Conservation (phyloP, 2,329 filamentous ascomycete genomes). For the Tolypocladium sp. region DNA sequence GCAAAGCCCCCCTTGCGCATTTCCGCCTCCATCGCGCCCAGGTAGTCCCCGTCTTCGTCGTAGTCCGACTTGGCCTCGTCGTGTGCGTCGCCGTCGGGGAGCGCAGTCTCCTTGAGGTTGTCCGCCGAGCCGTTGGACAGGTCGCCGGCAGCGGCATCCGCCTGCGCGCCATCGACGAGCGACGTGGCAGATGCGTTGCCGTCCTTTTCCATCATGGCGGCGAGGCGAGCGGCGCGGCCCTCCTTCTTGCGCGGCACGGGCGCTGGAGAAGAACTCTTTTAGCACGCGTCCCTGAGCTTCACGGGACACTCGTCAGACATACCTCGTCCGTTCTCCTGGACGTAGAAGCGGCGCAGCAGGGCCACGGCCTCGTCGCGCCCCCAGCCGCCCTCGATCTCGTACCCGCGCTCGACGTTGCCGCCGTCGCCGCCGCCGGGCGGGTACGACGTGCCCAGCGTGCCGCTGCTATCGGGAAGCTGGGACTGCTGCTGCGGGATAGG, state of each 20-base stretch:
- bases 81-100: neutral
- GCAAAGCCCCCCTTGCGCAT: neutral
- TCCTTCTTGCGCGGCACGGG: constrained; percentile 46
- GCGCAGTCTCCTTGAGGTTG: neutral
- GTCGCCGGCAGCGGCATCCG: neutral
- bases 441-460: constrained; percentile 26
- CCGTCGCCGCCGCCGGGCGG: constrained; percentile 41
- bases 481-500: constrained; percentile 24
- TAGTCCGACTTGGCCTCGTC: neutral
- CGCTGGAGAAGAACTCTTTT: constrained; percentile 21
- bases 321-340: constrained; percentile 95
- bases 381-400: constrained; percentile 77
- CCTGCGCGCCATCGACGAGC: neutral
- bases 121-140: neutral
- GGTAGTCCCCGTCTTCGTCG: neutral
- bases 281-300: neutral
- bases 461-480: constrained; percentile 26
- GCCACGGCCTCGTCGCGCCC: constrained; percentile 90
- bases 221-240: constrained; percentile 42
- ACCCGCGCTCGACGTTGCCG: constrained; percentile 66
- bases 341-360: constrained; percentile 85
- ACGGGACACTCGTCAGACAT: constrained; percentile 13
- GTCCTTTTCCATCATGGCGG: constrained; percentile 40
- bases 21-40: constrained; percentile 2
- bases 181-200: constrained; percentile 8